Percentiles rank a stretch among this genome's conserved stretches.
Evolutionary conservation across 176 grass and related monocot genomes (phyloP).

Genomic region (Eleusine indica): DNA sequence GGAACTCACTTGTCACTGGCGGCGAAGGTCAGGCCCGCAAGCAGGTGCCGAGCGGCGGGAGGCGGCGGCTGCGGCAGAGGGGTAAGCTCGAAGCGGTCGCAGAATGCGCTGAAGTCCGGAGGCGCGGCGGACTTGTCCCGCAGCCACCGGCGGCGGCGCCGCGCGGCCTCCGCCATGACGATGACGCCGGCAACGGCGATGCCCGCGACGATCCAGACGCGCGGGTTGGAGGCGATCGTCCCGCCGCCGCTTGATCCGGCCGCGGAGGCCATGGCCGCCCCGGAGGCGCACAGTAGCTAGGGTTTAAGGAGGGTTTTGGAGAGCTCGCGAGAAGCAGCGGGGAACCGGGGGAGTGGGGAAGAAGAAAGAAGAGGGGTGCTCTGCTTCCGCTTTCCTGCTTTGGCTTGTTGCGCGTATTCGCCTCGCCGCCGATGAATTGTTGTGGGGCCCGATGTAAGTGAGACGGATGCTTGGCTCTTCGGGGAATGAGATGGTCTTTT

Average conservation of each 20-base stretch:
- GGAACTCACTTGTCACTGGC: slow-evolving; percentile 78
- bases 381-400: background rate
- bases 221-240: slow-evolving; percentile 21
- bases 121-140: slow-evolving; percentile 17
- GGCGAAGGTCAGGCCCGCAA: slow-evolving; percentile 74
- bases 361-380: slow-evolving; percentile 21
- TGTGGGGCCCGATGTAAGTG: background rate
- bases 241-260: slow-evolving; percentile 32
- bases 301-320: slow-evolving; percentile 69
- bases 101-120: slow-evolving; percentile 60
- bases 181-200: slow-evolving; percentile 81
- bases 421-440: background rate
- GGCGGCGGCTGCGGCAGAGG: slow-evolving; percentile 69
- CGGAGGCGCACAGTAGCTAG: slow-evolving; percentile 40
- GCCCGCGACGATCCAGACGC: slow-evolving; percentile 71
- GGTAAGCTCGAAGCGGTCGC: slow-evolving; percentile 69
- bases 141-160: slow-evolving; percentile 59
- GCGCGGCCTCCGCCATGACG: slow-evolving; percentile 71
- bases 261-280: slow-evolving; percentile 42
- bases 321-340: slow-evolving; percentile 6
- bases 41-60: slow-evolving; percentile 58
- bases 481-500: background rate
- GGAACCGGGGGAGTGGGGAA: slow-evolving; percentile 44
- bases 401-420: slow-evolving; percentile 4
- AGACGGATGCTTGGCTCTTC: background rate